A percentile compares a stretch with the other conserved stretches of the same genome.
These are phyloP conservation scores for Miscanthus lutarioriparius DNA, from an alignment of 176 grass and related monocot species.

Conservation along the genomic window DNA sequence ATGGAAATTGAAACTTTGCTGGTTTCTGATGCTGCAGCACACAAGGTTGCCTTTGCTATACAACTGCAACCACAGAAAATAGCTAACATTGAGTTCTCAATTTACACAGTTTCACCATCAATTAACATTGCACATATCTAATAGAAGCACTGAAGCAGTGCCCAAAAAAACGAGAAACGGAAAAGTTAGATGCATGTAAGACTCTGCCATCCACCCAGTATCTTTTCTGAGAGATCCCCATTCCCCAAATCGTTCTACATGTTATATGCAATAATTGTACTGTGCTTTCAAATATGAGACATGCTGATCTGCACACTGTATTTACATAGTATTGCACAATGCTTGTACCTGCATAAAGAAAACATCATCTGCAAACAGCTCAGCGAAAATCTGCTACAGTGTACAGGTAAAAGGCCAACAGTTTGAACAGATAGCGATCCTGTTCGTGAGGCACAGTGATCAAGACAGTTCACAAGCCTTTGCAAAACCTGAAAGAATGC, in stretches of 20 bases:
- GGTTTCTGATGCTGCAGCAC: slow-evolving; percentile 58
- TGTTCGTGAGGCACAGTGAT: slow-evolving; percentile 94
- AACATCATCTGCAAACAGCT: slow-evolving; percentile 96
- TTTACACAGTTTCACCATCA: neutral
- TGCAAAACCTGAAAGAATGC: slow-evolving; percentile 75
- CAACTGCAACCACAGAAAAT: slow-evolving; percentile 59
- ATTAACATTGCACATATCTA: neutral
- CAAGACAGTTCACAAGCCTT: slow-evolving; percentile 88
- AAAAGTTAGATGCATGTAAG: neutral
- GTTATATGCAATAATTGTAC: neutral
- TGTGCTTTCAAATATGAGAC: slow-evolving; percentile 4
- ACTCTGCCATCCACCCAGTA: neutral
- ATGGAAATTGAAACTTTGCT: slow-evolving; percentile 73
- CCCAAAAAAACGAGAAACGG: neutral
- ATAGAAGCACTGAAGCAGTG: neutral
- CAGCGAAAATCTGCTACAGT: slow-evolving; percentile 93
- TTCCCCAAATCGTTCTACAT: slow-evolving; percentile 5
- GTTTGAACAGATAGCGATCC: slow-evolving; percentile 90
- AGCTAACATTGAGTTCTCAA: slow-evolving; percentile 17
- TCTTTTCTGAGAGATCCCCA: neutral
- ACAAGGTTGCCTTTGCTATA: slow-evolving; percentile 44
- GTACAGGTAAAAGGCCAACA: slow-evolving; percentile 83
- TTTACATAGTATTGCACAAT: neutral
- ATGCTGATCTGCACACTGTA: neutral
- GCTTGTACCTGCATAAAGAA: slow-evolving; percentile 86